These are phyloP conservation scores for Talaromyces proteolyticus DNA, from an alignment of 495 filamentous ascomycete species.

Conservation along the genomic window DNA sequence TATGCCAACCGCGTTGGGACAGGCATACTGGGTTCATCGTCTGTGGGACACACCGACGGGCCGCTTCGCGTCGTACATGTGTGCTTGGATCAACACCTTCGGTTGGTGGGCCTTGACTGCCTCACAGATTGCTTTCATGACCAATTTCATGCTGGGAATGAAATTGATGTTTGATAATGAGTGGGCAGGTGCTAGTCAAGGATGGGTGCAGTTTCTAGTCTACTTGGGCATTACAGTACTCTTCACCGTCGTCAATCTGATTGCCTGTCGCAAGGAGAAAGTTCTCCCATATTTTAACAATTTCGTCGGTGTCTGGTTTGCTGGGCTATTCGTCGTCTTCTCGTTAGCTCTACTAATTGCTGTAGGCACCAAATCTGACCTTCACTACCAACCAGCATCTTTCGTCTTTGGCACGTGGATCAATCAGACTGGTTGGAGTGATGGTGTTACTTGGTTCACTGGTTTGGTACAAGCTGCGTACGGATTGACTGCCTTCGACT, in stretches of 20 bases:
- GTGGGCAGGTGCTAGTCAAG: constrained; percentile 28
- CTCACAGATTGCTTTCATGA: constrained; percentile 41
- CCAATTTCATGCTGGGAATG: constrained; percentile 40
- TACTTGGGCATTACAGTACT: constrained; percentile 32
- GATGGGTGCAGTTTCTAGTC: constrained; percentile 41
- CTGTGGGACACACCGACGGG: constrained; percentile 28
- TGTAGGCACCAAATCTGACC: constrained; percentile 29
- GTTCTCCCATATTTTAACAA: constrained; percentile 42
- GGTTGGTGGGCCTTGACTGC: constrained; percentile 44
- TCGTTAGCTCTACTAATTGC: constrained; percentile 37
- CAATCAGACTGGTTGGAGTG: constrained; percentile 57
- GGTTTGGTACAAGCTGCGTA: constrained; percentile 57
- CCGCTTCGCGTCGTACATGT: constrained; percentile 37
- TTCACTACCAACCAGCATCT: constrained; percentile 32
- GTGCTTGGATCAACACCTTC: constrained; percentile 44
- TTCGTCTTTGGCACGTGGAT: constrained; percentile 54
- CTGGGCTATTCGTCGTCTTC: constrained; percentile 35
- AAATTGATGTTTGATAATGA: constrained; percentile 33
- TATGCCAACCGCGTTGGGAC: constrained; percentile 40
- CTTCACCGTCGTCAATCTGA: constrained; percentile 35
- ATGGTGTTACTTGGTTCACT: constrained; percentile 58
- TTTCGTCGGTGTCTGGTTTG: constrained; percentile 43
- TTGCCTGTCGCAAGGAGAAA: constrained; percentile 38
- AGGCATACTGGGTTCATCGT: constrained; percentile 39
- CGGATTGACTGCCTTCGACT: constrained; percentile 57